Conservation (phyloP, 2,329 filamentous ascomycete species). For the Lizonia empirigonia region DNA sequence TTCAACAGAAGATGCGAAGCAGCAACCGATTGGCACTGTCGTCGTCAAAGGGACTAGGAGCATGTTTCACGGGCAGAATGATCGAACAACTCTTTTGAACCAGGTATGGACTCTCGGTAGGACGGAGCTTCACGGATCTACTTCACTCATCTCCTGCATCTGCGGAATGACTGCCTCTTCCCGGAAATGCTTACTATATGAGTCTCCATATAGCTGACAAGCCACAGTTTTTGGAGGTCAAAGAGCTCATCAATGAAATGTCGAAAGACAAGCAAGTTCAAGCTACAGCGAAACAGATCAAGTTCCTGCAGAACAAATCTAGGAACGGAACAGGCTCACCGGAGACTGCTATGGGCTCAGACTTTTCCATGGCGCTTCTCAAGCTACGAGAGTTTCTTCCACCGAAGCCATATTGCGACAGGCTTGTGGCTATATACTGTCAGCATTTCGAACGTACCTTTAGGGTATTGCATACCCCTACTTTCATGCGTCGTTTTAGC, state of each 20-base stretch:
- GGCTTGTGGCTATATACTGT: conserved; percentile 27
- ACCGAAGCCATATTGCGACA: conserved; percentile 29
- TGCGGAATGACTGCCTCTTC: neutral
- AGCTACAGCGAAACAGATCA: conserved; percentile 24
- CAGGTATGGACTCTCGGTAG: conserved; percentile 18
- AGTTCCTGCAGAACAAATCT: conserved; percentile 25
- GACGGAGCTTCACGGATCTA: no score
- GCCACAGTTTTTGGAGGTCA: conserved; percentile 24
- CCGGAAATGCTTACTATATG: no score
- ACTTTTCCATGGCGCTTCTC: conserved; percentile 23
- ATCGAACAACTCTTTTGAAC: conserved; percentile 27
- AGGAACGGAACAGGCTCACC: conserved; percentile 16
- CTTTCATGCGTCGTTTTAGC: conserved; percentile 32
- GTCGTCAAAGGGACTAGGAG: conserved; percentile 26
- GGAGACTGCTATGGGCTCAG: conserved; percentile 8
- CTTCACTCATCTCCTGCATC: neutral
- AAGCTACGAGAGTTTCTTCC: conserved; percentile 29
- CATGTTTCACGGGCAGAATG: conserved; percentile 29
- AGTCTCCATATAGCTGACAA: conserved; percentile 3
- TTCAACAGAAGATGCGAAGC: neutral
- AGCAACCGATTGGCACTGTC: conserved; percentile 23
- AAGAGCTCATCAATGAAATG: conserved; percentile 22
- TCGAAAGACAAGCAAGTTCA: conserved; percentile 22
- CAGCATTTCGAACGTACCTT: conserved; percentile 33
- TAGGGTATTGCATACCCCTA: conserved; percentile 31